Conservation (phyloP, 2,329 filamentous ascomycete species). For the Exophiala oligosperma region DNA sequence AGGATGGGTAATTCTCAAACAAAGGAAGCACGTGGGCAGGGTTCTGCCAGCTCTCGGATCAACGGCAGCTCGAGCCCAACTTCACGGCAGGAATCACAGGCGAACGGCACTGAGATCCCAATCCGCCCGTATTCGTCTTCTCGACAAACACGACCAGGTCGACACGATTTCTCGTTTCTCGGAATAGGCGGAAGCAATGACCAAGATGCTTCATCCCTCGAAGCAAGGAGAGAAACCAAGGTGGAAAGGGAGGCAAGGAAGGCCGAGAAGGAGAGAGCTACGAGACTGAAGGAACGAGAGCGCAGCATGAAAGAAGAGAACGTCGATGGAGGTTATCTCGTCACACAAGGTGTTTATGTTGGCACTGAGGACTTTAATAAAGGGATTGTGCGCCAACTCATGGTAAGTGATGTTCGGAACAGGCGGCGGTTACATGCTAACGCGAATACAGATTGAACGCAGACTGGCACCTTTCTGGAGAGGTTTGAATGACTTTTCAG, state of each 20-base stretch:
- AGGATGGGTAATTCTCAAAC: constrained; percentile 49
- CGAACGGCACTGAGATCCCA: constrained; percentile 13
- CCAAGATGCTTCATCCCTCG: constrained; percentile 51
- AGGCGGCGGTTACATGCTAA: constrained; percentile 53
- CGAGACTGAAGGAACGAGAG: constrained; percentile 80
- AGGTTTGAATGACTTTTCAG: constrained; percentile 83
- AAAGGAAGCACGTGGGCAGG: constrained; percentile 43
- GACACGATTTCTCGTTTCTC: constrained; percentile 61
- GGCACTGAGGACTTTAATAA: constrained; percentile 94
- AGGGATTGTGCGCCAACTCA: constrained; percentile 79
- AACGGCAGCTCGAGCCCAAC: constrained; percentile 19
- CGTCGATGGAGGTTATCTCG: constrained; percentile 90
- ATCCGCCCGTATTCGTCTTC: constrained; percentile 35
- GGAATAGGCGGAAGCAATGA: constrained; percentile 53
- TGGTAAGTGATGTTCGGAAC: constrained; percentile 59
- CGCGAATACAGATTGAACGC: constrained; percentile 74
- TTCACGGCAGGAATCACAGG: constrained; percentile 20
- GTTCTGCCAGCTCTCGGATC: constrained; percentile 17
- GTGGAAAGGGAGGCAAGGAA: constrained; percentile 87
- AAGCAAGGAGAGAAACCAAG: constrained; percentile 77
- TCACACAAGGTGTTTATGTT: constrained; percentile 91
- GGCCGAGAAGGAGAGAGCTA: constrained; percentile 75
- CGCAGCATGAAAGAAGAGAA: constrained; percentile 87
- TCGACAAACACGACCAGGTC: constrained; percentile 53
- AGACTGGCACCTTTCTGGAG: constrained; percentile 93